A percentile compares a stretch with the other conserved stretches of the same genome.
Conservation (phyloP, 257 asterid species). For the Verbena officinalis region DNA sequence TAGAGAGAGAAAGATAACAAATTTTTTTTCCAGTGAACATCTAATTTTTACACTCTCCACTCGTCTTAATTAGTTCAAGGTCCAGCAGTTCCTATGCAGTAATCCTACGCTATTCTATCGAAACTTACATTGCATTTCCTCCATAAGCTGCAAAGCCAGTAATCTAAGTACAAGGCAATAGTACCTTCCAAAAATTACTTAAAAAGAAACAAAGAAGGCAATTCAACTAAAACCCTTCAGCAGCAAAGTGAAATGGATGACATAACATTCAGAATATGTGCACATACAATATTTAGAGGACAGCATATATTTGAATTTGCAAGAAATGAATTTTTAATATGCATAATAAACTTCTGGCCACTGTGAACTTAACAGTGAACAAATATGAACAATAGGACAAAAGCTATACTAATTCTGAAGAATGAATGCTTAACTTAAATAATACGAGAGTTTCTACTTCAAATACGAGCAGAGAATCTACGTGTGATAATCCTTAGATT, state of each 20-base stretch:
- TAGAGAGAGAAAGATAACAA: not conserved
- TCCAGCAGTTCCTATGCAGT: no score
- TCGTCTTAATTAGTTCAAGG: not conserved
- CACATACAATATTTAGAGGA: not conserved
- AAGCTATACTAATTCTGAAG: constrained; percentile 28
- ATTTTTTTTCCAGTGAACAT: not conserved
- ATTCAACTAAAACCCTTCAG: not conserved
- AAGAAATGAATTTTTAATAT: constrained; percentile 6
- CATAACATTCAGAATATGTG: not conserved
- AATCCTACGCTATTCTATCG: not conserved
- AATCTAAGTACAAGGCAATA: not conserved
- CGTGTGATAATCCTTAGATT: constrained; percentile 44
- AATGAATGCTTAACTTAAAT: constrained; percentile 35
- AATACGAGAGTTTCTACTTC: constrained; percentile 28
- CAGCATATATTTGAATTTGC: constrained; percentile 6
- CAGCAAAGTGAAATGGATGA: not conserved
- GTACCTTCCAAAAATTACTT: not conserved
- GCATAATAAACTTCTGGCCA: constrained; percentile 32
- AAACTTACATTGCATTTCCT: not conserved
- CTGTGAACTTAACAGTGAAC: constrained; percentile 31
- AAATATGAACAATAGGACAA: constrained; percentile 45
- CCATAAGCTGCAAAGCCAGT: not conserved
- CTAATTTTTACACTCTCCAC: not conserved
- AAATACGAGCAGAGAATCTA: constrained; percentile 35
- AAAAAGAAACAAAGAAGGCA: not conserved